Base-by-base conservation (phyloP, 257 asterid species). In the Przewalskia tangutica region DNA sequence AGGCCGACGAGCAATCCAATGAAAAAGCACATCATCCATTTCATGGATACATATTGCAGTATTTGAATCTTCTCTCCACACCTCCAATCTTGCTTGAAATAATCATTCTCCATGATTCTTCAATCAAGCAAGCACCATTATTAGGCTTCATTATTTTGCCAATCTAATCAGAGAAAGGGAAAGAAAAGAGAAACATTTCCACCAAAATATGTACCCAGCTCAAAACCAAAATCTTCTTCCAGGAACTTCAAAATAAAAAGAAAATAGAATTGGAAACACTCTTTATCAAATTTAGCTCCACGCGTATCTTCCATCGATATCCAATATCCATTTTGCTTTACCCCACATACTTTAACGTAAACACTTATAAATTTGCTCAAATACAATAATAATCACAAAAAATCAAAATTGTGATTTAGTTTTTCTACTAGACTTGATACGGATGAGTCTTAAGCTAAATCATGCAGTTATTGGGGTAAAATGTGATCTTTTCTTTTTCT, bases 31-130 rank as follows among this genome's bases (percentile, higher is more conserved):
- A 95, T 66, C 9, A 85, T 84, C 98, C 99, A 95, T 89, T 94
- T 95, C 91, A 91, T 89, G 78, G 87, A 86, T 71, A 86, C 82
- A 84, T 92, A 94, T 84, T 95, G 97, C 75, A 87, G 85, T 80
- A 91, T 95, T 85, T 91, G 89, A 16, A 55, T 80, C 81, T 67
- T 84, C 82, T 86, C 90, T 88, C 91, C 84, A 83, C 90, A 88
- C 89, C 99, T 91, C 99, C 99, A 95, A 85, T 95, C 98, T 87
- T 89, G 91, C 90, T 87, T 91, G 90, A 89, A 89, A 84, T 92
- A 77, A 42, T 87, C 97, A 81, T 92, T 94, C 89, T 95, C 99
- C 17, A 89, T 55, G 58, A 89, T 87, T 97, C 99, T 95, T 87
- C 84, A 91, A 20, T 20, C 32, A 84, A 77, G 81, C 40, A 56